A percentile compares a stretch with the other conserved stretches of the same genome.
Conservation (phyloP, 192 early-diverging fungal species). For the Funneliformis mosseae region DNA sequence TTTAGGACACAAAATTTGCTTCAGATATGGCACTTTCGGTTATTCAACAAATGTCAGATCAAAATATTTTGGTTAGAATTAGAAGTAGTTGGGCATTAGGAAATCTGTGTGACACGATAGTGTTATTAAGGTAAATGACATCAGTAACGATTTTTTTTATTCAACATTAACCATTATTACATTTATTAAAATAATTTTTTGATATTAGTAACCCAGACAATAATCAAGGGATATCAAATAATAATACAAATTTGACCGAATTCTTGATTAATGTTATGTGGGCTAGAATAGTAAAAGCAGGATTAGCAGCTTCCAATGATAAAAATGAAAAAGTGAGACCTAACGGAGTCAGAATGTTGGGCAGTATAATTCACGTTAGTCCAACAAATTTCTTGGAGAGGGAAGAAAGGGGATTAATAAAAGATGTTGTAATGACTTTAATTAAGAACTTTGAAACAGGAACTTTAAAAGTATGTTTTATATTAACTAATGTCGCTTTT, state of each 20-base stretch:
- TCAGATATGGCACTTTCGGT: conserved; percentile 57
- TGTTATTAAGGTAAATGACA: conserved; percentile 40
- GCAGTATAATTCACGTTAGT: conserved; percentile 60
- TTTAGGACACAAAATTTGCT: conserved; percentile 60
- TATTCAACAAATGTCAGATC: conserved; percentile 53
- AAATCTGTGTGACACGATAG: conserved; percentile 67
- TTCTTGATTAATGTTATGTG: conserved; percentile 47
- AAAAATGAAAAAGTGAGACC: conserved; percentile 77
- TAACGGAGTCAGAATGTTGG: conserved; percentile 74
- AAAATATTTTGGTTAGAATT: conserved; percentile 61
- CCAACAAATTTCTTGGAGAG: conserved; percentile 50
- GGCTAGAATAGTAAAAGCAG: conserved; percentile 49
- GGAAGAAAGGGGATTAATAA: conserved; percentile 49
- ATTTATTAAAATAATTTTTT: not conserved
- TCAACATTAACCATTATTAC: no score
- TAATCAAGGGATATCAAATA: conserved; percentile 21
- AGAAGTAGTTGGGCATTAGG: conserved; percentile 79
- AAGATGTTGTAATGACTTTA: conserved; percentile 48
- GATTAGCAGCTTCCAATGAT: conserved; percentile 57
- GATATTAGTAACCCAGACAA: not conserved
- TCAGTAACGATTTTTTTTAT: not conserved
- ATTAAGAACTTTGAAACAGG: conserved; percentile 66
- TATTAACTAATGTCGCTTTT: not conserved
- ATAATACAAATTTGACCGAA: conserved; percentile 40
- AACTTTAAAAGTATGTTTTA: conserved; percentile 57